Evolutionary conservation across 352 stramenopile species (phyloP), one percentile per base, ranked within the genome.

Genomic region (Globisporangium viniferum): DNA sequence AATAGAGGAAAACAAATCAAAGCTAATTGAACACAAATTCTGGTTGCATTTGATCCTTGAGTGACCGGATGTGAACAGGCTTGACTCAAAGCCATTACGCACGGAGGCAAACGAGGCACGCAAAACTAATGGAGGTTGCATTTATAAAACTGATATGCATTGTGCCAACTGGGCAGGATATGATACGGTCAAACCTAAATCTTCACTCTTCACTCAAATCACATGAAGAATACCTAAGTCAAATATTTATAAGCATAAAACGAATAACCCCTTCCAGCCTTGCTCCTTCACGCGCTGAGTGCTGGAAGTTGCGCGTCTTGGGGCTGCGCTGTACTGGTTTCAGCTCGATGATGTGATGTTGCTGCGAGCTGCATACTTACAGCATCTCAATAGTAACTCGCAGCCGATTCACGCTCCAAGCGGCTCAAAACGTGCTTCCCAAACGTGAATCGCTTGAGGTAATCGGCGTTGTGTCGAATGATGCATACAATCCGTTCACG

Each of bases 371-470:
- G 56, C 10, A 33, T 49, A 33, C 56, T 49, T 27, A 49, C 59
- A 64, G 39, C 39, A 59, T 5, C 33, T 78, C 57, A 78, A 58
- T 71, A 76, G 66, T 64, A 72, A 33, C 39, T 66, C 63, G 27
- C 55, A 51, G 68, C 18, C 22, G 56, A 29, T 8, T 84, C 74
- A 20, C 73, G 78, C 71, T 95, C 86, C 35, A 95, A 73, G n/a
- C 84, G 83, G 62, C 83, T 94, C 44, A 98, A 76, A 54, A 98
- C 95, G 73, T 98, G 93, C 71, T 97, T 98, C 46, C 93, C 93
- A 57, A 95, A 97, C 18, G 92, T 97, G 69, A 97, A 97, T 36
- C 91, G 90, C 77, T 96, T 96, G 62, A 98, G 75, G 67, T 97
- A 94, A 41, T 88, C 77, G 14, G 92, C 91, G 70, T 98, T 95